Evolutionary conservation across 2,329 filamentous ascomycete genomes (phyloP).

Genomic region (Ophiocordyceps camponoti-floridani): DNA sequence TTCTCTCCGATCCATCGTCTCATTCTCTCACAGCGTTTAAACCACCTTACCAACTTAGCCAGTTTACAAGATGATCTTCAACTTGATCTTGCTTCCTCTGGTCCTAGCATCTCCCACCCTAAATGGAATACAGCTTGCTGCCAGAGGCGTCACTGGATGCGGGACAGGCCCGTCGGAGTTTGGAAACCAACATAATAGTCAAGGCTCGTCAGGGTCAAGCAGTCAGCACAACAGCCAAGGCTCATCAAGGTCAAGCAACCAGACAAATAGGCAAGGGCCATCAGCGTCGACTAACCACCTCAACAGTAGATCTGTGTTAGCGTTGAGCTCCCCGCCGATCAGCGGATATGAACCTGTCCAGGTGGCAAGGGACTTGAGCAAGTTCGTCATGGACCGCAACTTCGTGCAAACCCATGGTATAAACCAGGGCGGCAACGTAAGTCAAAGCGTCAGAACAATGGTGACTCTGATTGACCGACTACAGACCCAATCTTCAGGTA

Average conservation of each 20-base stretch:
- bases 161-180: no score
- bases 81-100: neutral
- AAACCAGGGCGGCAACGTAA: neutral
- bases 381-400: constrained; percentile 2
- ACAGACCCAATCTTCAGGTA: neutral
- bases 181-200: neutral
- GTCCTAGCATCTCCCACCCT: neutral
- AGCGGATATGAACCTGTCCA: constrained; percentile 2
- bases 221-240: neutral
- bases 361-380: neutral
- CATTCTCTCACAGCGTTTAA: no score
- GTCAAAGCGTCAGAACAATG: neutral
- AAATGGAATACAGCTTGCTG: neutral
- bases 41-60: no score
- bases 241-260: neutral
- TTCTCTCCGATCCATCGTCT: neutral
- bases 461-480: neutral
- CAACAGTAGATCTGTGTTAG: neutral
- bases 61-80: neutral
- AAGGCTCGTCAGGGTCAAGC: neutral
- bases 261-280: neutral
- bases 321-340: neutral
- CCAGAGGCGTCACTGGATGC: no score
- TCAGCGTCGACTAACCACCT: neutral
- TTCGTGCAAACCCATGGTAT: constrained; percentile 1